Evolutionary conservation across 805 yeast species (phyloP).

Genomic region (Saturnispora diversa): DNA sequence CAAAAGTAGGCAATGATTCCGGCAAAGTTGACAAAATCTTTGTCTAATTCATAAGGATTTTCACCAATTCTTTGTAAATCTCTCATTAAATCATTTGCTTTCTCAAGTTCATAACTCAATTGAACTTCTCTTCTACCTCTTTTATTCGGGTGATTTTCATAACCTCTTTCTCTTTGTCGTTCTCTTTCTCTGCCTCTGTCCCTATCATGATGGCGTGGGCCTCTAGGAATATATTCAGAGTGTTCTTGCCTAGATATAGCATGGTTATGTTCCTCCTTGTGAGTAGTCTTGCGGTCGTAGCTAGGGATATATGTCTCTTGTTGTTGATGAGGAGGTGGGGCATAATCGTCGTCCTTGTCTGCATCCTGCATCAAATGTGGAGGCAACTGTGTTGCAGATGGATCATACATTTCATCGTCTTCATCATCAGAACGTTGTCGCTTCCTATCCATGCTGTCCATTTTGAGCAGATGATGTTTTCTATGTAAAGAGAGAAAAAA

Average conservation of each 20-base stretch:
- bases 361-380: slow-evolving; percentile 6
- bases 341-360: neutral
- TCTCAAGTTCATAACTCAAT: slow-evolving; percentile 21
- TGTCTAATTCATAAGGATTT: slow-evolving; percentile 26
- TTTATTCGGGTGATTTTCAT: neutral
- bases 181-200: neutral
- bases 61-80: slow-evolving; percentile 49
- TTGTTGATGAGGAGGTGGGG: slow-evolving; percentile 8
- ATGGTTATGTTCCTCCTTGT: too few relatives aligned
- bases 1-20: slow-evolving; percentile 55
- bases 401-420: slow-evolving; percentile 5
- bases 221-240: neutral
- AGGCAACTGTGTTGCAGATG: slow-evolving; percentile 3
- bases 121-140: slow-evolving; percentile 13
- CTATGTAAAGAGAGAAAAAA: too few relatives aligned
- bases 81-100: slow-evolving; percentile 40
- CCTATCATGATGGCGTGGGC: slow-evolving; percentile 2
- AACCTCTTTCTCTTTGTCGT: neutral
- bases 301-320: neutral
- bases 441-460: slow-evolving; percentile 5
- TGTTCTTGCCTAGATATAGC: too few relatives aligned
- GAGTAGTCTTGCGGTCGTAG: neutral
- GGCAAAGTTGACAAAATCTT: slow-evolving; percentile 32
- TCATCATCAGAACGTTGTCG: slow-evolving; percentile 8
- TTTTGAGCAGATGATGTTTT: too few relatives aligned